Evolutionary conservation across 2,329 filamentous ascomycete genomes (phyloP), one percentile per base, ranked within the genome.

Genomic region (Neopestalotiopsis sp.): DNA sequence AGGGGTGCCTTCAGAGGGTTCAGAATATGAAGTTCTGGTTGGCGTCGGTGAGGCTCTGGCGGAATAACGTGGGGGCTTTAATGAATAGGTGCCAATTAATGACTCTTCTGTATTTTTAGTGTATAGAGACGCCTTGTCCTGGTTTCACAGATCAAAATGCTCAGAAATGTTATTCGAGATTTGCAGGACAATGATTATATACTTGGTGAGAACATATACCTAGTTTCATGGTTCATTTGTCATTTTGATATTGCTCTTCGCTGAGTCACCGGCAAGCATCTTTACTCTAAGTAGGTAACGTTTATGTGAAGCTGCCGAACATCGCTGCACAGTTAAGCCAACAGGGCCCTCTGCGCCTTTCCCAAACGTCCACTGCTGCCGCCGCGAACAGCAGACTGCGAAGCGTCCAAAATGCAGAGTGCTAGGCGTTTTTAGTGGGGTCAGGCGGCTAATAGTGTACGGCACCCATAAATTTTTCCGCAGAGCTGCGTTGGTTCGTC

Each of bases 31-130:
- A 14, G 42, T 49, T 5, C n/a, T 20, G 32, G 45, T n/a, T 52
- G 45, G 20, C 45, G 17, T 20, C 45, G 45, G 17, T 52, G 45
- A 52, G 45, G 45, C 24, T 52, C 45, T 52, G n/a, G n/a, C 17
- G 20, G 20, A 52, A 52, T n/a, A n/a, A 17, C 45, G 45, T 52
- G 45, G 45, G 45, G n/a, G 4, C n/a, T 52, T 52, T 7, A 3
- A 38, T 38, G 34, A 28, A 28, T 38, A 38, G 57, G 57, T 59
- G 28, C 30, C 57, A 28, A 20, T 28, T 14, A 5, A 34, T 62
- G 59, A 62, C 59, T 62, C 59, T 62, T 40, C 28, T 62, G 17
- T 62, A 28, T 20, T 40, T 9, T 40, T 62, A 34, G 59, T 20
- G 34, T 62, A 17, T 40, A 32, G 24, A 32, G 12, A 59, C 28